A percentile compares a stretch with the other conserved stretches of the same genome.
These are phyloP conservation scores for Begonia peltatifolia DNA, from an alignment of 306 rosid species.

Conservation along the genomic window DNA sequence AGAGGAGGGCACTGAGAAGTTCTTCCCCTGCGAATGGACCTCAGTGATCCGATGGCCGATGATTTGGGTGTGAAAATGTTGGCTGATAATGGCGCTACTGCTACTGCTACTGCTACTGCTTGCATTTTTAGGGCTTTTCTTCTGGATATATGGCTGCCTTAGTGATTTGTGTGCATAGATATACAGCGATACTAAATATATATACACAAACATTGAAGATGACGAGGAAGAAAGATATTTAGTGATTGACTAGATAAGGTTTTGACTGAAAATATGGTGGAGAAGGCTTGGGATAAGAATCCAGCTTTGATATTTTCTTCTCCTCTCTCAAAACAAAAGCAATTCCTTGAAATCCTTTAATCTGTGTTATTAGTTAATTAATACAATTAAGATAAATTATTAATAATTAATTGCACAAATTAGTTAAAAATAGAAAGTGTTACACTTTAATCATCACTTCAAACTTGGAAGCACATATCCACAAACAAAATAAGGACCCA, in stretches of 20 bases:
- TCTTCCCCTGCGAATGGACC: constrained; percentile 10
- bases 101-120: constrained; percentile 12
- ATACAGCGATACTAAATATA: background rate
- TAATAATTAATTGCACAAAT: too few species aligned
- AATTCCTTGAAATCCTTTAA: too few species aligned
- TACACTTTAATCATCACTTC: too few species aligned
- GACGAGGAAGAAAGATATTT: constrained; percentile 14
- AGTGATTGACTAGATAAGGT: constrained; percentile 15
- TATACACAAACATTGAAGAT: constrained; percentile 14
- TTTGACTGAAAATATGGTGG: background rate
- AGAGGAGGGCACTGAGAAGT: constrained; percentile 9
- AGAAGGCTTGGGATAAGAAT: background rate
- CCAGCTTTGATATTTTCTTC: background rate
- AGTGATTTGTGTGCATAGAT: background rate
- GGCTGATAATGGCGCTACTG: constrained; percentile 12
- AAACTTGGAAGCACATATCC: too few species aligned
- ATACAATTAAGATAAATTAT: too few species aligned
- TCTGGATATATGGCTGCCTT: background rate
- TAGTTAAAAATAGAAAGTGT: too few species aligned
- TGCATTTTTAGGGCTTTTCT: constrained; percentile 14
- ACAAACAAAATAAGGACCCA: background rate
- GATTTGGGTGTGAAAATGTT: constrained; percentile 10
- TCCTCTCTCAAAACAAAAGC: background rate
- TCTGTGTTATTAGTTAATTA: too few species aligned
- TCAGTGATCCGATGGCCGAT: constrained; percentile 10